These are phyloP conservation scores for Hypholoma sublateritium DNA, from an alignment of 768 basidiomycete genomes.

Conservation along the genomic window DNA sequence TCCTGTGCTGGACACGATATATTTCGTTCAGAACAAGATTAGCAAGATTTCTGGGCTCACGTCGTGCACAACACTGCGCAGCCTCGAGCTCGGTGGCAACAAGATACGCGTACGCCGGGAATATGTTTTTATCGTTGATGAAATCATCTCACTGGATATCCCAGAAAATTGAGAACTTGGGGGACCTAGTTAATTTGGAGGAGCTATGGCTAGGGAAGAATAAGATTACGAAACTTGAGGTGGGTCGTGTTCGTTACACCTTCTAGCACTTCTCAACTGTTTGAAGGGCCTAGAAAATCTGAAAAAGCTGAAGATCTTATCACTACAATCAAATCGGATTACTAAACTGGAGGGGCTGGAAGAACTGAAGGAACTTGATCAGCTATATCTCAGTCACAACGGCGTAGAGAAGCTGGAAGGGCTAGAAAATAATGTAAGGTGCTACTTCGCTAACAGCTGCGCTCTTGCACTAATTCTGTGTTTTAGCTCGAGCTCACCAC, in stretches of 20 bases:
- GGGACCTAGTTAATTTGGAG: conserved; percentile 76
- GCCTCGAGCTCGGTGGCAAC: conserved; percentile 93
- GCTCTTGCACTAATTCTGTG: neutral
- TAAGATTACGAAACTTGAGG: conserved; percentile 88
- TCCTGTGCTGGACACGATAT: conserved; percentile 68
- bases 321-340: conserved; percentile 92
- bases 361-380: conserved; percentile 69
- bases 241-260: conserved; percentile 24
- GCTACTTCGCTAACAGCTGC: neutral
- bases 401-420: conserved; percentile 84
- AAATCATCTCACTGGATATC: neutral
- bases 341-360: conserved; percentile 85
- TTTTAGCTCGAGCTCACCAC: conserved; percentile 70
- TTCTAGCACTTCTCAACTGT: neutral
- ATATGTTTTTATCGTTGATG: neutral
- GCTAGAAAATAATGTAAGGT: conserved; percentile 77
- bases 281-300: conserved; percentile 68
- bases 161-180: conserved; percentile 87
- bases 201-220: conserved; percentile 99
- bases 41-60: conserved; percentile 71
- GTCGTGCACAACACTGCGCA: conserved; percentile 56
- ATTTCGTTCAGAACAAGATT: conserved; percentile 97
- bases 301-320: conserved; percentile 78
- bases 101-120: conserved; percentile 71
- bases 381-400: conserved; percentile 94